Conservation (phyloP, 2,329 filamentous ascomycete species). For the Claviceps sp. region DNA sequence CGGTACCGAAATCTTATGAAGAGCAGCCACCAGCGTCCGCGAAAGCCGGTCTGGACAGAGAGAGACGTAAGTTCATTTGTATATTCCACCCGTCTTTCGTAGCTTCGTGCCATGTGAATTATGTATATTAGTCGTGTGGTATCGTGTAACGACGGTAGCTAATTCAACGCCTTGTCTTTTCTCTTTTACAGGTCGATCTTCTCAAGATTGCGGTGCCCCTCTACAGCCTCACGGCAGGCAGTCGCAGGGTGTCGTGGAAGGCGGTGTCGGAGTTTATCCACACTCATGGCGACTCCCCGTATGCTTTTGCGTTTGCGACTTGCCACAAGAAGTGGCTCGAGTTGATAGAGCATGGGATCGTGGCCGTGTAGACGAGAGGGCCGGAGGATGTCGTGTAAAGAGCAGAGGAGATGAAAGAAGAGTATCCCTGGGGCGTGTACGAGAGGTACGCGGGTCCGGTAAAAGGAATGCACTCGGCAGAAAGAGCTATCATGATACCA, state of each 20-base stretch:
- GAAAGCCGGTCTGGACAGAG: constrained; percentile 50
- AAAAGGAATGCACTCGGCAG: too few relatives aligned
- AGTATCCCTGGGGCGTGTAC: too few relatives aligned
- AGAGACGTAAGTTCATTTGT: constrained; percentile 41
- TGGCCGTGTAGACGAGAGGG: too few relatives aligned
- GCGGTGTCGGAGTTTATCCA: constrained; percentile 39
- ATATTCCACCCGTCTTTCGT: too few relatives aligned
- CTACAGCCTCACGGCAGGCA: constrained; percentile 16
- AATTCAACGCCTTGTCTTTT: constrained; percentile 7
- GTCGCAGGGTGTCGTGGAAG: constrained; percentile 44
- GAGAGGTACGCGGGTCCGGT: too few relatives aligned
- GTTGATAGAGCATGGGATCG: neutral
- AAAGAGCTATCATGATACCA: too few relatives aligned
- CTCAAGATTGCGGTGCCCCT: constrained; percentile 27
- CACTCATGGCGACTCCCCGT: constrained; percentile 34
- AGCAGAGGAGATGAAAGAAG: too few relatives aligned
- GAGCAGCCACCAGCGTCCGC: constrained; percentile 43
- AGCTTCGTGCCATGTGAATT: too few relatives aligned
- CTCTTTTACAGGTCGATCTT: constrained; percentile 25
- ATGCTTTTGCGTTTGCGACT: constrained; percentile 45
- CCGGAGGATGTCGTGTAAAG: too few relatives aligned
- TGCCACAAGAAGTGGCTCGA: constrained; percentile 37
- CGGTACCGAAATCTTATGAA: constrained; percentile 54
- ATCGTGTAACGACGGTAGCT: too few relatives aligned
- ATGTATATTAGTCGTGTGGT: too few relatives aligned